Conservation (phyloP, 2,329 filamentous ascomycete species). For the Scopulariopsis brevicaulis region DNA sequence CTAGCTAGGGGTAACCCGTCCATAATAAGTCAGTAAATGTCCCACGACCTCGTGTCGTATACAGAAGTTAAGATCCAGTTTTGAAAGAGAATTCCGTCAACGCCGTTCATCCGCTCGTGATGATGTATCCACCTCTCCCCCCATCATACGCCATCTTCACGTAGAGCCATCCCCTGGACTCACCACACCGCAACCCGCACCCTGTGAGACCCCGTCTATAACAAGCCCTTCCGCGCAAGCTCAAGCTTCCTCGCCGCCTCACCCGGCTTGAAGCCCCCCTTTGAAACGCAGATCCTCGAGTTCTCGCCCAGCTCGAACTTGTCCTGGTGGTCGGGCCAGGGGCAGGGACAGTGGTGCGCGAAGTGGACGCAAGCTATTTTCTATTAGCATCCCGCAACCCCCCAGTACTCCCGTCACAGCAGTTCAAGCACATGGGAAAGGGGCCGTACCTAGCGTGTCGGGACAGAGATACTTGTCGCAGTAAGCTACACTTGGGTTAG, state of each 20-base stretch:
- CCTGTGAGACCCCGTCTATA: conserved; percentile 29
- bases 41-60: neutral
- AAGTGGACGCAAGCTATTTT: conserved; percentile 74
- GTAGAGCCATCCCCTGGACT: neutral
- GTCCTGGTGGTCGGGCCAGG: conserved; percentile 65
- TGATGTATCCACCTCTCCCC: neutral
- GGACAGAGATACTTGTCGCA: conserved; percentile 94
- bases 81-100: neutral
- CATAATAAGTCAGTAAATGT: neutral
- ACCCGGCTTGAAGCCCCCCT: conserved; percentile 60
- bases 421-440: neutral
- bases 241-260: conserved; percentile 69
- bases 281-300: conserved; percentile 61
- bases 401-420: neutral
- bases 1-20: neutral
- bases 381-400: neutral
- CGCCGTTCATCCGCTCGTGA: neutral
- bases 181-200: neutral
- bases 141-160: neutral
- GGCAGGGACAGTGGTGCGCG: conserved; percentile 93
- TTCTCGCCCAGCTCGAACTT: conserved; percentile 68
- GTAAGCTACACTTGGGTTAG: conserved; percentile 43
- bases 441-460: conserved; percentile 54
- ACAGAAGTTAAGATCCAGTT: neutral
- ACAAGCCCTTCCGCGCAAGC: conserved; percentile 64